Evolutionary conservation across 768 basidiomycete genomes (phyloP), one percentile per base, ranked within the genome.

Genomic region (Termitomyces sp.): DNA sequence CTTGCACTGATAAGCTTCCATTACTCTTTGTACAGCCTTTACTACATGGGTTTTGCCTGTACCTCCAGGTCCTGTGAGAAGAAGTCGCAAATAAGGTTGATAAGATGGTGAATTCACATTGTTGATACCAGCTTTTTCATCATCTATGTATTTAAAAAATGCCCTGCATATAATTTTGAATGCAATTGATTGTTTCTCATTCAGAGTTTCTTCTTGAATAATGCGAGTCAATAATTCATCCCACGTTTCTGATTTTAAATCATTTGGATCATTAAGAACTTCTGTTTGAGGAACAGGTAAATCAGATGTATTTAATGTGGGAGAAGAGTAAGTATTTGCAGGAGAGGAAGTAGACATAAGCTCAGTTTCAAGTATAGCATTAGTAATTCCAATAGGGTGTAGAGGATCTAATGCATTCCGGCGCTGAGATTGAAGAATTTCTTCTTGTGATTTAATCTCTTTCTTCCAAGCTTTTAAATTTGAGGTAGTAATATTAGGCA

Each of bases 1-100:
- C 0, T 18, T 62, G 40, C 53, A 60, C 0, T 64, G 58, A 51
- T 65, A 69, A 1, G 36, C 33, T 2, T 27, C 36, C 69, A 74
- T 70, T 0, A 74, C 54, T 0, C 20, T 3, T 27, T 67, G 47
- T 0, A 74, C 49, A 0, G 71, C 68, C 16, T 62, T 42, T 1
- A 72, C 66, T 32, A 71, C 64, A 44, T 72, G 66, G 5, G 67
- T 74, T 57, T 74, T 74, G 3, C 72, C 72, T 33, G 70, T 73
- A 0, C 72, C 71, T 4, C 70, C 72, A 3, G 71, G 69, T 0
- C 73, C 71, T 22, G 67, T 45, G 0, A 54, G 37, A 14, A 52
- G 26, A 4, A 52, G 34, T 10, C 26, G 14, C 12, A 52, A 30
- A n/a, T 37, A 40, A 20, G 36, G 50, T 24, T 52, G 13, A 50